These are phyloP conservation scores for Podosphaera xanthii DNA, from an alignment of 2,329 filamentous ascomycete species.

Conservation along the genomic window DNA sequence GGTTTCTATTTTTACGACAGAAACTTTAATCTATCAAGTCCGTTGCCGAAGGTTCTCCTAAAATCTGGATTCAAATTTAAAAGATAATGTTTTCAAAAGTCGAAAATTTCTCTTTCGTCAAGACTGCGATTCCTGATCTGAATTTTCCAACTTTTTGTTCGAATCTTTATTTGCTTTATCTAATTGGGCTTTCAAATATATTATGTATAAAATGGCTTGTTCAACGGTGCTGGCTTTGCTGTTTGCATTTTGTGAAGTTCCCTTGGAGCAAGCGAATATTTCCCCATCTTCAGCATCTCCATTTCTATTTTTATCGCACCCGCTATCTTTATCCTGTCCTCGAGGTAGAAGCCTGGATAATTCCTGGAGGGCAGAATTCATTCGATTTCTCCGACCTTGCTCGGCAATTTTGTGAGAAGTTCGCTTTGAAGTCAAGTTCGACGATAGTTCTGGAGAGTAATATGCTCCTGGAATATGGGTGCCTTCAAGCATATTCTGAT, in stretches of 20 bases:
- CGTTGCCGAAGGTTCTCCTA: no score
- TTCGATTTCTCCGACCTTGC: slow-evolving; percentile 81
- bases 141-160: slow-evolving; percentile 29
- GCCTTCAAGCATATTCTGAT: slow-evolving; percentile 89
- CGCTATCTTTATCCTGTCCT: slow-evolving; percentile 20
- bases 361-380: slow-evolving; percentile 80
- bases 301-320: slow-evolving; percentile 17
- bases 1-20: no score
- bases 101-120: not conserved
- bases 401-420: slow-evolving; percentile 97
- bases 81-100: no score
- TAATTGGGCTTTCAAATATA: slow-evolving; percentile 53
- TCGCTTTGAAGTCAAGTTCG: slow-evolving; percentile 83
- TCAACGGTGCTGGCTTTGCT: slow-evolving; percentile 98
- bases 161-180: slow-evolving; percentile 38
- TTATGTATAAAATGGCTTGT: slow-evolving; percentile 88
- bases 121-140: slow-evolving; percentile 10
- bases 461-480: slow-evolving; percentile 74
- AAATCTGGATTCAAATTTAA: no score
- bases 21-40: no score
- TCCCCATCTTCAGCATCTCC: slow-evolving; percentile 24
- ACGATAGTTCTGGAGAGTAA: slow-evolving; percentile 76
- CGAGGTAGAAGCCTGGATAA: slow-evolving; percentile 69
- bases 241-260: slow-evolving; percentile 32
- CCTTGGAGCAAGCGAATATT: slow-evolving; percentile 22